Evolutionary conservation across 441 rosid species (phyloP), one percentile per base, ranked within the genome.

Genomic region (Erodium texanum): DNA sequence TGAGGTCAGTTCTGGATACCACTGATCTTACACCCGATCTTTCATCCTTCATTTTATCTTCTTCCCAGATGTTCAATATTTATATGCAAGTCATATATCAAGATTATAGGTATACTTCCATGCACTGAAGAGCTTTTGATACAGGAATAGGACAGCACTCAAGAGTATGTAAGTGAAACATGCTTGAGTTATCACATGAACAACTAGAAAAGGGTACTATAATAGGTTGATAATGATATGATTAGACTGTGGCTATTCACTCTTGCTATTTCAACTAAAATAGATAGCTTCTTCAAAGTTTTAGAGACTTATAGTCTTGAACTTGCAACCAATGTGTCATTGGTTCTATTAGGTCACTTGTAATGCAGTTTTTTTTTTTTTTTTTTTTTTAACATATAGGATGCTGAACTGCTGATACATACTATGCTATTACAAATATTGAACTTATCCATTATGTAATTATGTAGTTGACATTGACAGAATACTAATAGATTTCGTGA

Each of bases 1-100:
- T 83, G 98, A 94, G 98, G 99, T 92, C 67, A 68, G 80, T 68
- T 67, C 52, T 67, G 20, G 54, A 71, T 66, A 34, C 48, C 50
- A 32, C 8, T 19, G 24, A 19, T 32, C 66, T 69, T 62, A 14
- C 41, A 56, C 15, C 61, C 62, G 43, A 58, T 68, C 75, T 54
- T 58, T 63, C 65, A 58, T 68, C 75, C 45, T 58, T 63, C 65
- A 62, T 62, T 62, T 62, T 62, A 62, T 62, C 15, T 62, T 62
- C 65, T 24, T 27, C 41, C 41, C 41, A 24, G 29, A 62, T 16
- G 41, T n/a, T 12, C 65, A 27, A 15, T 24, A 62, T 24, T 62
- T 62, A 62, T 62, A 14, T 62, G 9, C 15, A 24, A 62, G 65
- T 62, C 38, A 62, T 29, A 27, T 62, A 62, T 62, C 65, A 24